Evolutionary conservation across 805 yeast genomes (phyloP).

Genomic region (Martiniozyma abietophila): DNA sequence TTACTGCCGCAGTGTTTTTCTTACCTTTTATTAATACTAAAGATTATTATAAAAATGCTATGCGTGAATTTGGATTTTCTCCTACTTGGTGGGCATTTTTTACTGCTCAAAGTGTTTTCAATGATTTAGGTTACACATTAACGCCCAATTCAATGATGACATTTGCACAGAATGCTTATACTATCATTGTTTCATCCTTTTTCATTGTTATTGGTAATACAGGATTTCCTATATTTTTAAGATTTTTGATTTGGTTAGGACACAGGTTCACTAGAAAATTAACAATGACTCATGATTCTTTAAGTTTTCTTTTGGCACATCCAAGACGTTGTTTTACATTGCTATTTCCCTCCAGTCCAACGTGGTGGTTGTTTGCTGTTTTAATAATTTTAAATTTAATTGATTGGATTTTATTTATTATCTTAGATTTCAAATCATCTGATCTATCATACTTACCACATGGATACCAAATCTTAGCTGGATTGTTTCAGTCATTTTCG

Average conservation of each 20-base stretch:
- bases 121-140: conserved; percentile 76
- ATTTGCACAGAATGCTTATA: conserved; percentile 56
- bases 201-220: conserved; percentile 89
- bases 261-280: conserved; percentile 58
- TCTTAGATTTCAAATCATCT: conserved; percentile 55
- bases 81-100: conserved; percentile 95
- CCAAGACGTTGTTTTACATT: conserved; percentile 96
- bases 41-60: conserved; percentile 31
- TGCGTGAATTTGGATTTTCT: conserved; percentile 49
- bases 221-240: conserved; percentile 78
- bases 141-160: conserved; percentile 73
- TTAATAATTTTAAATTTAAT: conserved; percentile 61
- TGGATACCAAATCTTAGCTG: conserved; percentile 69
- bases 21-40: conserved; percentile 52
- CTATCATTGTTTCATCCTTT: conserved; percentile 52
- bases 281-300: conserved; percentile 59
- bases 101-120: conserved; percentile 69
- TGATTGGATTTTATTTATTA: conserved; percentile 73
- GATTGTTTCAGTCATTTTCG: conserved; percentile 82
- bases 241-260: conserved; percentile 76
- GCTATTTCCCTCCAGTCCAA: conserved; percentile 84
- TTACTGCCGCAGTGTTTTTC: conserved; percentile 42
- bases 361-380: conserved; percentile 87
- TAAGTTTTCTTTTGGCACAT: conserved; percentile 83
- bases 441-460: conserved; percentile 46